Evolutionary conservation across 306 rosid species (phyloP).

Genomic region (Acacia melanoxylon): DNA sequence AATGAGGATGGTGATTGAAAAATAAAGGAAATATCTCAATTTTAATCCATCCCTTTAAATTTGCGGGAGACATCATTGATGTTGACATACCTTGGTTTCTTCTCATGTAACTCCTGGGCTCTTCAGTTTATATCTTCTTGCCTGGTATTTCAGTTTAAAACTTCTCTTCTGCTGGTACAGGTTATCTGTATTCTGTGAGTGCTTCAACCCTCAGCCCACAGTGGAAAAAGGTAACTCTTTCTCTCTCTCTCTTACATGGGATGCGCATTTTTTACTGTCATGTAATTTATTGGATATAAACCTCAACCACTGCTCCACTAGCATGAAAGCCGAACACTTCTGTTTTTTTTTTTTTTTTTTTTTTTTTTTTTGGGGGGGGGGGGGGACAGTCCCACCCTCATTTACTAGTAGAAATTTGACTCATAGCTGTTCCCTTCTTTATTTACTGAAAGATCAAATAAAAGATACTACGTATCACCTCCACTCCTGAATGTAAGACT

Average conservation of each 20-base stretch:
- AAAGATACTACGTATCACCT: too few species aligned
- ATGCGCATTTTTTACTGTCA: neutral
- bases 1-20: neutral
- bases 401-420: neutral
- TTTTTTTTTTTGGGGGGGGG: too few species aligned
- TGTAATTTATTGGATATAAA: neutral
- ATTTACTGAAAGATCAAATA: neutral
- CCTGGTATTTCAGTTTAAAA: conserved; percentile 23
- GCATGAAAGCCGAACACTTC: neutral
- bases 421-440: neutral
- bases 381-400: neutral
- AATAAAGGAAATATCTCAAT: neutral
- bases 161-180: conserved; percentile 48
- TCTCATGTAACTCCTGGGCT: neutral
- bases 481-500: too few species aligned
- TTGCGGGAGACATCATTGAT: conserved; percentile 14
- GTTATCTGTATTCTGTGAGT: conserved; percentile 78
- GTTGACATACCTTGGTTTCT: conserved; percentile 8
- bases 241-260: conserved; percentile 19
- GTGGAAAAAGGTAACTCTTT: conserved; percentile 63
- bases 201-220: conserved; percentile 85
- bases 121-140: conserved; percentile 1
- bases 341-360: too few species aligned
- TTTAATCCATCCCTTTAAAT: neutral
- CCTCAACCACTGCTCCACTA: neutral